Evolutionary conservation across 352 stramenopile genomes (phyloP).

Genomic region (Phytophthora colocasiae): DNA sequence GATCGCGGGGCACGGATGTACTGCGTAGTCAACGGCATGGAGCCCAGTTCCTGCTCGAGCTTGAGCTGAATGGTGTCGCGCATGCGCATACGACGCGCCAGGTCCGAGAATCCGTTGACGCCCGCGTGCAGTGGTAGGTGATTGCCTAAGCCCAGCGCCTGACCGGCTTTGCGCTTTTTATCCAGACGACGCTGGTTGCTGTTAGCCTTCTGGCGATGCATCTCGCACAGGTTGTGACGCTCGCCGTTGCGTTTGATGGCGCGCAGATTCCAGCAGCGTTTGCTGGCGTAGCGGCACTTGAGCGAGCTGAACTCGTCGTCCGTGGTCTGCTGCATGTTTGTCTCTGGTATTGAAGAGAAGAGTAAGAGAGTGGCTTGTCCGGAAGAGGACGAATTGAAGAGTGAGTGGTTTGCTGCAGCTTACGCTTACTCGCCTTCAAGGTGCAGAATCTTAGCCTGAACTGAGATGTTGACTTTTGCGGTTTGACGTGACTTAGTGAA

Average conservation of each 20-base stretch:
- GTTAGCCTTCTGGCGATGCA: slow-evolving; percentile 86
- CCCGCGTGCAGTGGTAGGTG: slow-evolving; percentile 33
- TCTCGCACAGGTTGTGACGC: slow-evolving; percentile 86
- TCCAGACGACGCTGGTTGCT: slow-evolving; percentile 84
- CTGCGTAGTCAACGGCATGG: slow-evolving; percentile 40
- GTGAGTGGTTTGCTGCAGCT: slow-evolving; percentile 15
- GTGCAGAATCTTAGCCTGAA: slow-evolving; percentile 18
- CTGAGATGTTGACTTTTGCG: slow-evolving; percentile 20
- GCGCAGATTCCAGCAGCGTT: slow-evolving; percentile 82
- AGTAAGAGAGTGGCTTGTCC: slow-evolving; percentile 4
- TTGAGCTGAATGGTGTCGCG: slow-evolving; percentile 46
- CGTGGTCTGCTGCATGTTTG: slow-evolving; percentile 25
- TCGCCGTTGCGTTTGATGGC: slow-evolving; percentile 86
- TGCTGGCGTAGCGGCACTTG: slow-evolving; percentile 85
- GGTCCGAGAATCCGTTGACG: slow-evolving; percentile 24
- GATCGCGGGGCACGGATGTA: slow-evolving; percentile 35
- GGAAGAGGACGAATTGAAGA: slow-evolving; percentile 40
- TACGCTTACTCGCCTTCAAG: slow-evolving; percentile 19
- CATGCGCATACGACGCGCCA: slow-evolving; percentile 46
- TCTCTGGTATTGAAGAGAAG: not conserved
- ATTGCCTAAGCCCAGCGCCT: slow-evolving; percentile 40
- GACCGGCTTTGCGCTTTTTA: slow-evolving; percentile 71
- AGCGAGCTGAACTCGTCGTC: slow-evolving; percentile 50
- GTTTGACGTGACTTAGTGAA: not conserved
- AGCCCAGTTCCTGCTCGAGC: slow-evolving; percentile 43